Base-by-base conservation (phyloP, 164 flowering plant genomes). In the Buxus sempervirens region DNA sequence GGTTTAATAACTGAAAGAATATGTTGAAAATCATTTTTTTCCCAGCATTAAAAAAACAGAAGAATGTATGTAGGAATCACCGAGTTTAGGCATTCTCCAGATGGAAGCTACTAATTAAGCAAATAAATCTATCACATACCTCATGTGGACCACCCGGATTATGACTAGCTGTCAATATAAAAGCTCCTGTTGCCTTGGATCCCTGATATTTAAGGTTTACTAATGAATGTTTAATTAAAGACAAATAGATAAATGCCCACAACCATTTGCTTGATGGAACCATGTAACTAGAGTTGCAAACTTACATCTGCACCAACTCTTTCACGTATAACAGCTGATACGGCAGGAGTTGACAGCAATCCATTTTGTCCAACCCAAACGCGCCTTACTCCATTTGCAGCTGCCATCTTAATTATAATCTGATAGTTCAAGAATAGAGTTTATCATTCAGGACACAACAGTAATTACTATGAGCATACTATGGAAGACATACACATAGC, bases 81-180 rank as follows among this genome's bases (percentile, higher is more conserved):
- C 25, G 16, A 25, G n/a, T 63, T 45, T 25, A 60, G 28, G 9
- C 18, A 45, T 14, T 45, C 16, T 20, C 22, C 54, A 26, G 26
- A 53, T n/a, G 25, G 21, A 26, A 10, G 45, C 5, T 41, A 41
- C 12, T 41, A 12, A 5, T 41, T 13, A 32, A 8, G 63, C 6
- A 61, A 54, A 69, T 9, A 61, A 5, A 42, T 72, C 20, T 25
- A 63, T 53, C 23, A 63, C 60, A n/a, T 63, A 89, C 98, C 97
- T 93, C 99, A 80, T 75, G 42, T 21, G 98, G 98, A 54, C 99
- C 99, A 55, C 99, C 99, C 10, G 99, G 99, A 78, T 96, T 96
- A 79, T 96, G 99, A 81, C 99, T 96, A 63, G 99, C 98, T 19
- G 98, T 96, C 84, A 96, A 78, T 68, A 96, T 96, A 73, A 96